Base-by-base conservation (phyloP, 1,139 yeast species). In the Debaryomycetaceae sp. region DNA sequence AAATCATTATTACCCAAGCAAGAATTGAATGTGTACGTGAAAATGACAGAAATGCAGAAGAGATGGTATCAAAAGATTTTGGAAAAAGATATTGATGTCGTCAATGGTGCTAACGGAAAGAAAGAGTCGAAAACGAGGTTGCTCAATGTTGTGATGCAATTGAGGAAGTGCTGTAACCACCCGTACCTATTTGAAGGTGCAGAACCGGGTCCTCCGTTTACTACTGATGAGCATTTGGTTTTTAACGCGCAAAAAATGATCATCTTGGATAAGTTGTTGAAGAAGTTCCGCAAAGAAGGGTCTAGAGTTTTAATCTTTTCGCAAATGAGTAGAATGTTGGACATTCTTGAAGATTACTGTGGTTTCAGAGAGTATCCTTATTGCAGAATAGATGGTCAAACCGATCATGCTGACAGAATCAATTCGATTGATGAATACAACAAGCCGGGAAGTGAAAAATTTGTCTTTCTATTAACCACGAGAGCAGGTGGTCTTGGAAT, bases 401-500 rank as follows among this genome's bases (percentile, higher is more conserved):
- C 95, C 0, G 86, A 84, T 43, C 95, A 86, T 55, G 78, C 80
- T 37, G 95, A 86, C 57, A 76, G 95, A 69, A 77, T 85, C 42
- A 76, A 76, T 50, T 85, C 90, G 1, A 86, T 86, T 53, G 95
- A 86, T 63, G 89, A 83, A 43, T 86, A 82, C 61, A 86, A 86
- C 55, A 78, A 76, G 39, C 90, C 90, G 11, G 82, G 73, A 34
- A 80, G 87, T 30, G 76, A 79, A 5, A 85, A 85, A 55, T 86
- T 85, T 59, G 77, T 85, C 6, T 86, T 86, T 54, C 67, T 86
- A 47, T 69, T 86, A 50, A 86, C 93, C 6, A 86, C 93, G 1
- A 78, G 93, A 68, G 93, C 95, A 30, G 95, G 95, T 66, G 95
- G 95, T n/a, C 72, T 86, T 51, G 95, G 95, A 62, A 86, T 86